Evolutionary conservation across 2,329 filamentous ascomycete genomes (phyloP), one percentile per base, ranked within the genome.

Genomic region (Cytospora schulzeri): DNA sequence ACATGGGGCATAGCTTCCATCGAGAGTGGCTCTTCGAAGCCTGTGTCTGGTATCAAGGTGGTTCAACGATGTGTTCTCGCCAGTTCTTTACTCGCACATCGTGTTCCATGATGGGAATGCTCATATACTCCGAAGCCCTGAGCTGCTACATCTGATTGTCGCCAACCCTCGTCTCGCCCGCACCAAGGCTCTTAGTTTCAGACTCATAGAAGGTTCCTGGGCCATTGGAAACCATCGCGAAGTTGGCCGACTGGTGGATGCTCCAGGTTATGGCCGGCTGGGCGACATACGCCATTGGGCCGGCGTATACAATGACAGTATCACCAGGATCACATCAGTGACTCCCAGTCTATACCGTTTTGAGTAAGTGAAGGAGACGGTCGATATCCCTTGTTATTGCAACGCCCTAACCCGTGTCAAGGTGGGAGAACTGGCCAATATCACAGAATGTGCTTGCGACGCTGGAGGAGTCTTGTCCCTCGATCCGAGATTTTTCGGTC

Each of bases 401-500:
- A 15, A 35, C 33, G 11, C 26, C n/a, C 52, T 61, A 7, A 65
- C 52, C 7, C n/a, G 9, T 12, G 28, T 17, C 1, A 9, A 65
- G 63, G 11, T 65, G 63, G 63, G 58, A 65, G 4, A 62, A 57
- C 8, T 65, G 63, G 63, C 63, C 63, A 31, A 57, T 62, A 52
- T 62, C 63, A 1, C 53, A 57, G 3, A 14, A 45, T 17, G 31
- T 65, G 2, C 52, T 61, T 5, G 41, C 53, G 26, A 19, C 35
- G 17, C 9, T 65, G n/a, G 53, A 61, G 15, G 63, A 65, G 2
- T 28, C 17, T 4, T 65, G 63, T 48, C 31, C 52, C 15, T 57
- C 41, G 15, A 50, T 65, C 2, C 53, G 63, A 31, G 63, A 65
- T 22, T 29, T 65, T 1, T 61, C 17, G 1, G 57, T 65, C 19